Percentiles rank a stretch among this genome's conserved stretches.
Conservation (phyloP, 2,329 filamentous ascomycete species). For the Didymella pinodella region DNA sequence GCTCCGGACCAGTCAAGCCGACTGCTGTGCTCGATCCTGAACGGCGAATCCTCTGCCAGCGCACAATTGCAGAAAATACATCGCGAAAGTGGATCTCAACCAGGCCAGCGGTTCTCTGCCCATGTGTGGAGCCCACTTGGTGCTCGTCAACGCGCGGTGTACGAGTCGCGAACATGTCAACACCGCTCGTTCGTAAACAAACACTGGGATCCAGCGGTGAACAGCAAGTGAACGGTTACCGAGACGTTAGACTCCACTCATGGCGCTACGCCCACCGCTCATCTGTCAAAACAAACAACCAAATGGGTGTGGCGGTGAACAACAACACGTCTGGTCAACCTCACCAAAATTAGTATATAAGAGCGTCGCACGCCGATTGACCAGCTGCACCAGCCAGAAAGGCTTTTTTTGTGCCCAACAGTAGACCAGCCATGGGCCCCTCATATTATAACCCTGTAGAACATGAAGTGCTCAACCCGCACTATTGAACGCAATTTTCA, state of each 20-base stretch:
- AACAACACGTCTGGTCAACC: conserved; percentile 9
- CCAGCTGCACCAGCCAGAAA: neutral
- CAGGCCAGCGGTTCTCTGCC: conserved; percentile 21
- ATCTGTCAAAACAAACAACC: conserved; percentile 22
- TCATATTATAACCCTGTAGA: neutral
- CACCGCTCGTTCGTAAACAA: conserved; percentile 24
- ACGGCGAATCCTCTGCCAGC: conserved; percentile 22
- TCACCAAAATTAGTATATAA: conserved; percentile 17
- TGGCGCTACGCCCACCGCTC: conserved; percentile 22
- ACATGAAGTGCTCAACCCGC: neutral
- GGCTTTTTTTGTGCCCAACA: neutral
- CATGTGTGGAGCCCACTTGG: conserved; percentile 17
- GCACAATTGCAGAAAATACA: conserved; percentile 23
- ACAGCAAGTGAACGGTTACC: conserved; percentile 21
- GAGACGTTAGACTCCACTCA: conserved; percentile 17
- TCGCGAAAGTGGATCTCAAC: conserved; percentile 13
- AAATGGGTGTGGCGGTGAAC: conserved; percentile 16
- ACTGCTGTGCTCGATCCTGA: conserved; percentile 8
- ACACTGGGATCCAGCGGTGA: conserved; percentile 24
- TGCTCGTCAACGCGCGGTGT: conserved; percentile 11
- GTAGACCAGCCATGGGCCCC: neutral
- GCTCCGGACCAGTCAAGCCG: conserved; percentile 17
- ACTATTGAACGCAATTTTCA: conserved; percentile 6
- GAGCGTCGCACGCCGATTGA: neutral
- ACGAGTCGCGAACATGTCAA: conserved; percentile 22